Percentiles rank a stretch among this genome's conserved stretches.
Evolutionary conservation across 495 filamentous ascomycete genomes (phyloP).

Genomic region (Xylaria nigripes): DNA sequence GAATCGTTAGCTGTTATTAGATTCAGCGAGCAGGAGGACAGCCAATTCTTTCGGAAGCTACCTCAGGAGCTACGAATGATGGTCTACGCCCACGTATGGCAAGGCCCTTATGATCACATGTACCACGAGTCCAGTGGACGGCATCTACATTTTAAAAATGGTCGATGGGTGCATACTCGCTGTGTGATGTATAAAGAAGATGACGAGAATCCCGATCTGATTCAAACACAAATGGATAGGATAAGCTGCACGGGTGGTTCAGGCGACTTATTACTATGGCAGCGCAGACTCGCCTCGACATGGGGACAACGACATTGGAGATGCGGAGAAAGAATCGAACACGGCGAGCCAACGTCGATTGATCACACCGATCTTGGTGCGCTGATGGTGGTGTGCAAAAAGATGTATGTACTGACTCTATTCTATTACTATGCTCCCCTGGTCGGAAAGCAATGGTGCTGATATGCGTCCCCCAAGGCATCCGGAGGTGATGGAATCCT

Average conservation of each 20-base stretch:
- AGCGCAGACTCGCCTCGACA: constrained; percentile 23
- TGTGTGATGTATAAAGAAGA: constrained; percentile 27
- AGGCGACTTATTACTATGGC: constrained; percentile 24
- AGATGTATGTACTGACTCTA: constrained; percentile 16
- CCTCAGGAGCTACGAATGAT: constrained; percentile 28
- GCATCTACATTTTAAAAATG: constrained; percentile 24
- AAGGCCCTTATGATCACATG: constrained; percentile 16
- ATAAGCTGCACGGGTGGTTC: constrained; percentile 10
- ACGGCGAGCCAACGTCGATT: constrained; percentile 14
- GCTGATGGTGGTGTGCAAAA: constrained; percentile 26
- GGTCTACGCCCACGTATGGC: constrained; percentile 26
- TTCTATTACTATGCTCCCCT: neutral
- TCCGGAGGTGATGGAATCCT: constrained; percentile 23
- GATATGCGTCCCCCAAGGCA: constrained; percentile 14
- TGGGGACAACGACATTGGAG: constrained; percentile 27
- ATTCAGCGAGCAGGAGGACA: constrained; percentile 12
- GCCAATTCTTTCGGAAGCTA: constrained; percentile 21
- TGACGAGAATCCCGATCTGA: constrained; percentile 20
- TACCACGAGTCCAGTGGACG: constrained; percentile 19
- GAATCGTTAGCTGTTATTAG: no score
- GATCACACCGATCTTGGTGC: constrained; percentile 23
- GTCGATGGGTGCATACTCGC: constrained; percentile 22
- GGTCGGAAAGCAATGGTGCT: neutral
- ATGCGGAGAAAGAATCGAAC: constrained; percentile 22
- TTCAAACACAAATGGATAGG: constrained; percentile 25